Percentiles rank a stretch among this genome's conserved stretches.
These are phyloP conservation scores for Leptographium wingfieldii DNA, from an alignment of 2,329 filamentous ascomycete species.

Conservation along the genomic window DNA sequence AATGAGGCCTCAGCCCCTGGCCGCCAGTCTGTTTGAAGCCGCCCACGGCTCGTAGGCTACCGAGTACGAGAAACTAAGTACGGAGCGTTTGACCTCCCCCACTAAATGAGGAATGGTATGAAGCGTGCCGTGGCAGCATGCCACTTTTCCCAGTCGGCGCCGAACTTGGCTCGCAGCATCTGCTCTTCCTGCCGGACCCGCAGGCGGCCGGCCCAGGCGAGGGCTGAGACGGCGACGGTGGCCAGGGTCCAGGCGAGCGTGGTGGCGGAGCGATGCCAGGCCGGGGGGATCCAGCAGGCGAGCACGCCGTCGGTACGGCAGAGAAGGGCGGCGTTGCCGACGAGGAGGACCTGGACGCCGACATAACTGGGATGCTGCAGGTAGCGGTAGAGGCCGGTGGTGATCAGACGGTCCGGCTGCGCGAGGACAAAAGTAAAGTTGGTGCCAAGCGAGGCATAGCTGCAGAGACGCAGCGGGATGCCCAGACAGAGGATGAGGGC, in stretches of 20 bases:
- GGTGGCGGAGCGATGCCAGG: neutral
- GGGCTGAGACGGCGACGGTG: neutral
- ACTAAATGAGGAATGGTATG: neutral
- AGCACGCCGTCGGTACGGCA: constrained; percentile 1
- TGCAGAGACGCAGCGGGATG: constrained; percentile 1
- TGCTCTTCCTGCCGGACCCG: neutral
- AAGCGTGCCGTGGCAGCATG: constrained; percentile 1
- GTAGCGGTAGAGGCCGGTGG: neutral
- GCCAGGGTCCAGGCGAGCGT: neutral
- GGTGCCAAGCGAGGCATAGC: neutral
- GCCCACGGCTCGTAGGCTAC: too few species aligned
- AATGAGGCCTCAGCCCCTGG: too few species aligned
- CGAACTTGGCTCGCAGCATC: neutral
- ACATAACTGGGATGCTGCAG: constrained; percentile 3
- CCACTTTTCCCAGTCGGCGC: constrained; percentile 1
- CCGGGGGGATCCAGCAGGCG: neutral
- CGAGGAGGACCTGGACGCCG: neutral
- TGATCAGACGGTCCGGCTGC: neutral
- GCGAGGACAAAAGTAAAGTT: constrained; percentile 3
- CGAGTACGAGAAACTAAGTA: too few species aligned
- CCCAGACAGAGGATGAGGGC: neutral
- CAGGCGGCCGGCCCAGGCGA: neutral
- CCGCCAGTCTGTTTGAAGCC: too few species aligned
- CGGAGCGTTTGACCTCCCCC: neutral
- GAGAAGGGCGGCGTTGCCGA: neutral